phyloP scores from a whole-genome alignment of 805 yeast species.

The Candida verbasci region DNA sequence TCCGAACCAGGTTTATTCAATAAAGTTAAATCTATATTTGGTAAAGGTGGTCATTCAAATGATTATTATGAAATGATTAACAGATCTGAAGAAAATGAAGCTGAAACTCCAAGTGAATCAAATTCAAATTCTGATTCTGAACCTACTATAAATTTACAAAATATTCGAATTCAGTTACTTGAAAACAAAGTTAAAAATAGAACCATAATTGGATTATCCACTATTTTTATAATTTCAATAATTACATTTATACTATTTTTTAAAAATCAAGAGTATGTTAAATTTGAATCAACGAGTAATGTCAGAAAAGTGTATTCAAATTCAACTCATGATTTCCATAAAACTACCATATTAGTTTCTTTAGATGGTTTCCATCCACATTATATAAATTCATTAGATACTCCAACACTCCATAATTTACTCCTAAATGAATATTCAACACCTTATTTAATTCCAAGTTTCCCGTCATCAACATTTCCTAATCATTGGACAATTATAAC shows the following conservation, averaged over 20 bases:
- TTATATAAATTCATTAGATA: conserved; percentile 57
- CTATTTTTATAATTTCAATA: conserved; percentile 2
- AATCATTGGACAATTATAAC: conserved; percentile 91
- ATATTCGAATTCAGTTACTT: conserved; percentile 21
- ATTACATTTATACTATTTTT: conserved; percentile 6
- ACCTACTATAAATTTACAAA: conserved; percentile 14
- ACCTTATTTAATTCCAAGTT: conserved; percentile 83
- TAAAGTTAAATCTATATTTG: conserved; percentile 3
- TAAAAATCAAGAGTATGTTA: background rate
- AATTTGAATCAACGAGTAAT: background rate
- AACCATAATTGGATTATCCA: conserved; percentile 10
- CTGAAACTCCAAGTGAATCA: conserved; percentile 8
- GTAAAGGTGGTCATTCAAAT: background rate
- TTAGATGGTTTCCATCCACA: conserved; percentile 92
- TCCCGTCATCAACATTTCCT: conserved; percentile 87
- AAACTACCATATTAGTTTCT: conserved; percentile 78
- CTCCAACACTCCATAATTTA: conserved; percentile 69
- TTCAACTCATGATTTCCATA: conserved; percentile 65
- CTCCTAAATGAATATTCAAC: conserved; percentile 52
- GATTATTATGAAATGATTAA: conserved; percentile 8
- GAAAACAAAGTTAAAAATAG: conserved; percentile 18
- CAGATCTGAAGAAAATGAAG: conserved; percentile 8
- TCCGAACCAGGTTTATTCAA: background rate
- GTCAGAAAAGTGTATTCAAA: conserved; percentile 33
- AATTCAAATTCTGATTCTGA: background rate